Base-by-base conservation (phyloP, 352 stramenopile species). In the Halophytophthora batemanensis region DNA sequence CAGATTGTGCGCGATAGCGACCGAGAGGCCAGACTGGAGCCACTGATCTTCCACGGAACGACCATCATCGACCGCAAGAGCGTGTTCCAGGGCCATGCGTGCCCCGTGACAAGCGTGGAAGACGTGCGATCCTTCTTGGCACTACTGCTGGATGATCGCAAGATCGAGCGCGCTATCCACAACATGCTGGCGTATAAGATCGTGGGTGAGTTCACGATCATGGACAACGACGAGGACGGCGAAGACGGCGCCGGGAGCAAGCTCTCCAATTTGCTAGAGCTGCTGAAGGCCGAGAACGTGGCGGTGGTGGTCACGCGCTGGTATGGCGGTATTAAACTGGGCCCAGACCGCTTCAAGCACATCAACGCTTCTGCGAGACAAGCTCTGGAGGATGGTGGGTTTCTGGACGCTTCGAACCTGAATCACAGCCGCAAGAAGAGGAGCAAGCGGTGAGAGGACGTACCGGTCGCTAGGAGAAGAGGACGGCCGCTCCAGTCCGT, bases 141-240 rank as follows among this genome's bases (percentile, higher is more conserved):
- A 40, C 54, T 90, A 34, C 45, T 95, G 45, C 71, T 95, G 35
- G 73, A 91, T 37, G 77, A 93, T 53, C 73, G 74, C 50, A 95
- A 94, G 62, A 74, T 94, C 61, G 79, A 83, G 40, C 69, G 78
- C 33, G 86, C 86, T 34, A 86, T 87, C 46, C 86, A 95, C 63
- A 95, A 95, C 67, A 94, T 95, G 76, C 68, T 95, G 25, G 86
- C 82, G 34, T 95, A 94, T 61, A 82, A 83, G 33, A 90, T 94
- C 53, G 61, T 87, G 18, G 67, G 74, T 14, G 69, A 82, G 33
- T 82, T 82, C 37, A 64, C 73, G 2, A 57, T 92, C 46, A 93
- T 93, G 33, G 86, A 95, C 52, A 93, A 93, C 56, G 86, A 95
- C 55, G 82, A 93, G 31, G 86, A 95, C 51, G 86, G 86, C 22